Percentiles rank a stretch among this genome's conserved stretches.
These are phyloP conservation scores for Cryptococcus wingfieldii DNA, from an alignment of 1,284 basidiomycete genomes.

Conservation along the genomic window DNA sequence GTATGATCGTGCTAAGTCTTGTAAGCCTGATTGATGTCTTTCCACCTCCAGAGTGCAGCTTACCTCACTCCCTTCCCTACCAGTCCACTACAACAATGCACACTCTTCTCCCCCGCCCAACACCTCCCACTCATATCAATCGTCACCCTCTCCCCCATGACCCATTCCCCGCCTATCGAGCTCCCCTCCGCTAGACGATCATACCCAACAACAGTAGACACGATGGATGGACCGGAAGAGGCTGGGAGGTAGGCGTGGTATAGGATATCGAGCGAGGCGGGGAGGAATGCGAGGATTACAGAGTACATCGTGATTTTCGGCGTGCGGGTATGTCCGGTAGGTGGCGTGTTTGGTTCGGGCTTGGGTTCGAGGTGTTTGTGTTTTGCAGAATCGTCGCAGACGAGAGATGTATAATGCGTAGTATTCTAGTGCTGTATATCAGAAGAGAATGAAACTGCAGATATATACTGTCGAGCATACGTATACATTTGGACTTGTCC, in stretches of 20 bases:
- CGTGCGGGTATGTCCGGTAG: no score
- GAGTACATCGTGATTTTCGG: background rate
- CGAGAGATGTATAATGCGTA: no score
- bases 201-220: conserved; percentile 1
- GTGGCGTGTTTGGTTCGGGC: no score
- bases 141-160: background rate
- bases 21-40: background rate
- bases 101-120: background rate
- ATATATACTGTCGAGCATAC: no score
- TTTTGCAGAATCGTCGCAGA: no score
- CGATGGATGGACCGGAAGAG: background rate
- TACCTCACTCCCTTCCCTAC: conserved; percentile 1
- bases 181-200: background rate
- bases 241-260: background rate
- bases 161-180: background rate
- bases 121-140: conserved; percentile 4
- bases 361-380: no score
- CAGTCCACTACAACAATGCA: background rate
- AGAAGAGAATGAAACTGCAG: no score
- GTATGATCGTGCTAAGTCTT: conserved; percentile 1
- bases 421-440: no score
- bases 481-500: no score
- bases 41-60: background rate
- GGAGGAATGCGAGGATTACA: background rate
- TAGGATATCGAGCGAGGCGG: background rate